These are phyloP conservation scores for Penicillium sp. DNA, from an alignment of 2,329 filamentous ascomycete species.

Conservation along the genomic window DNA sequence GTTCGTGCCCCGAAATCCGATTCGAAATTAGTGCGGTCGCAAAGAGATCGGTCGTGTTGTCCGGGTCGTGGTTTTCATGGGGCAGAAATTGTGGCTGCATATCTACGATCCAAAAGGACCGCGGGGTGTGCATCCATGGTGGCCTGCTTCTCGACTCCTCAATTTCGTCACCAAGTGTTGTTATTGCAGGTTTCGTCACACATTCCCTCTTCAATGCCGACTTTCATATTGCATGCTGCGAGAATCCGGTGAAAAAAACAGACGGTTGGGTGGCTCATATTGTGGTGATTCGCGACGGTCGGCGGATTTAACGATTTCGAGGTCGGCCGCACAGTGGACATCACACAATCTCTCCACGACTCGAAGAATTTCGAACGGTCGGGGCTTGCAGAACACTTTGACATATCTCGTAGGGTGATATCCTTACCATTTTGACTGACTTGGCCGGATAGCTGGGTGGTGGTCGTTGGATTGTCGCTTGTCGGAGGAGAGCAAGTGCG, in stretches of 20 bases:
- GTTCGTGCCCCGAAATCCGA: constrained; percentile 12
- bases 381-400: constrained; percentile 26
- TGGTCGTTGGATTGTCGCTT: constrained; percentile 45
- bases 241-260: constrained; percentile 2
- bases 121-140: background rate
- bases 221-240: background rate
- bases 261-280: background rate
- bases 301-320: constrained; percentile 19
- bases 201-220: background rate
- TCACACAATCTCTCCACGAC: constrained; percentile 17
- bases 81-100: background rate
- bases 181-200: constrained; percentile 1
- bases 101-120: background rate
- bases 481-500: constrained; percentile 39
- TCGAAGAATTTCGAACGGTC: constrained; percentile 24
- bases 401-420: constrained; percentile 15
- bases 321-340: constrained; percentile 20
- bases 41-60: background rate
- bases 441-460: constrained; percentile 46
- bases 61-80: background rate
- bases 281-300: constrained; percentile 13
- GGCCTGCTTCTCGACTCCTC: background rate
- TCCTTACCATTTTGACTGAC: constrained; percentile 51
- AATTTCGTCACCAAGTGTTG: background rate
- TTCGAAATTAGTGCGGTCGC: constrained; percentile 9